phyloP scores from a whole-genome alignment of 2,329 filamentous ascomycete genomes.

The Sporothrix sp. region DNA sequence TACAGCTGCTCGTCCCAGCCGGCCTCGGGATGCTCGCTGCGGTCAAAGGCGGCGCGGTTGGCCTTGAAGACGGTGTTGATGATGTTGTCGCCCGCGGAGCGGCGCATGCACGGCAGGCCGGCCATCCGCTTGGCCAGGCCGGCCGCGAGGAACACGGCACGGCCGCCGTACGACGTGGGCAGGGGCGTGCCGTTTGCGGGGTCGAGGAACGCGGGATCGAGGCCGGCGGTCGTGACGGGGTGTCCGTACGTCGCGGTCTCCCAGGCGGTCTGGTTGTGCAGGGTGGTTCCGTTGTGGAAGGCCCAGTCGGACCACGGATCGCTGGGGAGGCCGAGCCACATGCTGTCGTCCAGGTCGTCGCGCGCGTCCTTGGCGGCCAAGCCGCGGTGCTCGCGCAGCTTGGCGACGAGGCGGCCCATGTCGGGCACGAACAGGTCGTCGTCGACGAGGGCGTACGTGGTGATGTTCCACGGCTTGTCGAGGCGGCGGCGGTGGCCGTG shows the following conservation, averaged over 20 bases:
- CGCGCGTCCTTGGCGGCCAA: not conserved
- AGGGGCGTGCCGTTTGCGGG: not conserved
- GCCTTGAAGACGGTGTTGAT: slow-evolving; percentile 9
- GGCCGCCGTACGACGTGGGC: slow-evolving; percentile 35
- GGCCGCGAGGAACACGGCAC: slow-evolving; percentile 33
- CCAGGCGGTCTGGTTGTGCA: not conserved
- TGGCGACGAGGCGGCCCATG: slow-evolving; percentile 29
- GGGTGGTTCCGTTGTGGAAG: slow-evolving; percentile 21
- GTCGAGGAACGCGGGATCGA: not conserved
- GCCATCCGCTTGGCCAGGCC: slow-evolving; percentile 27
- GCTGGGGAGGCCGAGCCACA: slow-evolving; percentile 36
- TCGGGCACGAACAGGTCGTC: slow-evolving; percentile 39
- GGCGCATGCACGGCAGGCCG: slow-evolving; percentile 29
- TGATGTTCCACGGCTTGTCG: not conserved
- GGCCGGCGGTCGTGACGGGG: not conserved
- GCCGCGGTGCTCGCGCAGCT: slow-evolving; percentile 20
- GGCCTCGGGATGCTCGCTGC: slow-evolving; percentile 17
- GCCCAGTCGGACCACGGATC: slow-evolving; percentile 34
- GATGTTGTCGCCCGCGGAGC: slow-evolving; percentile 6
- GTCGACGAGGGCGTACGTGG: slow-evolving; percentile 35
- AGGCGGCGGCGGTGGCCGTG: no score
- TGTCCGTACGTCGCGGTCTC: not conserved
- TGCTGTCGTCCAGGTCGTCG: slow-evolving; percentile 11
- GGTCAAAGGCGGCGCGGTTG: not conserved
- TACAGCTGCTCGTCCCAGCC: slow-evolving; percentile 34